Evolutionary conservation across 2,329 filamentous ascomycete genomes (phyloP).

Genomic region (Hypoxylon sp.): DNA sequence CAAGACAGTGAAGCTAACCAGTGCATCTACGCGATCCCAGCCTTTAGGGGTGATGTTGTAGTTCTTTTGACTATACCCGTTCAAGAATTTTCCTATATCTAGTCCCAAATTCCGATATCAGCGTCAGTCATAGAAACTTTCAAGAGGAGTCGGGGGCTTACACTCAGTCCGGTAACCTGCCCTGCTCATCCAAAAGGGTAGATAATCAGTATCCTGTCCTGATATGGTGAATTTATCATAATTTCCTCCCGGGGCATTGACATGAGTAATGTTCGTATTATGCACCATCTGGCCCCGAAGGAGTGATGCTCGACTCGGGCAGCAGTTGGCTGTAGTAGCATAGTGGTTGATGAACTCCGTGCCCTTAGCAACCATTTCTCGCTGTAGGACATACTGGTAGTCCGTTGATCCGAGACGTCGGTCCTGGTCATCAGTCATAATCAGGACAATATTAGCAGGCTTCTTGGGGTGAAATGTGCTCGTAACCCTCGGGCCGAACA

Average conservation of each 20-base stretch:
- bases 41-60: conserved; percentile 24
- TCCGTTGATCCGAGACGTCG: conserved; percentile 39
- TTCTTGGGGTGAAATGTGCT: background rate
- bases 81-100: conserved; percentile 40
- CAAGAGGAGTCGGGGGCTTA: background rate
- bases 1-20: background rate
- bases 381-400: conserved; percentile 38
- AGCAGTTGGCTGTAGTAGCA: conserved; percentile 51
- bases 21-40: conserved; percentile 22
- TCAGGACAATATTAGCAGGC: conserved; percentile 46
- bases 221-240: conserved; percentile 41
- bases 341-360: conserved; percentile 51
- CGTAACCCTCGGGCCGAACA: background rate
- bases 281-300: conserved; percentile 50
- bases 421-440: conserved; percentile 52
- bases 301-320: conserved; percentile 48
- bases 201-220: conserved; percentile 35
- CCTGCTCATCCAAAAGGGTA: conserved; percentile 36
- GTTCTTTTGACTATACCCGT: conserved; percentile 25
- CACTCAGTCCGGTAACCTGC: conserved; percentile 43
- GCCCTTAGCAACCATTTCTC: conserved; percentile 47
- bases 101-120: background rate
- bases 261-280: conserved; percentile 50
- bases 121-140: background rate
- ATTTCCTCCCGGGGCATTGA: conserved; percentile 36